These are phyloP conservation scores for Fusarium palustre DNA, from an alignment of 2,329 filamentous ascomycete species.

Conservation along the genomic window DNA sequence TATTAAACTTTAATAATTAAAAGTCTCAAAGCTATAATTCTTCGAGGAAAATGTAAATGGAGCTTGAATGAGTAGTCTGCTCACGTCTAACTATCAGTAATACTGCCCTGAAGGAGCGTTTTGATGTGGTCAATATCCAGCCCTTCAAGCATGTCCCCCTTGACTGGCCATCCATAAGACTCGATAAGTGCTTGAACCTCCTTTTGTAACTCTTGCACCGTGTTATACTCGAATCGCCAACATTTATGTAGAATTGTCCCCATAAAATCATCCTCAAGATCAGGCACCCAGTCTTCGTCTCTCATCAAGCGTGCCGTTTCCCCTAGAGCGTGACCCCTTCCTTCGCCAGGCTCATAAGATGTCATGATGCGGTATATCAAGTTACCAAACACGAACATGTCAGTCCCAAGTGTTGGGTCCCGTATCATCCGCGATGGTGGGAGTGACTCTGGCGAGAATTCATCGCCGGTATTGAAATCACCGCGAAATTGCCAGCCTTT, in stretches of 20 bases:
- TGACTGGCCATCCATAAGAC: background rate
- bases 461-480: background rate
- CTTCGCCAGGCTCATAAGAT: background rate
- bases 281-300: conserved; percentile 2
- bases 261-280: background rate
- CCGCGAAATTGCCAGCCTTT: background rate
- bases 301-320: background rate
- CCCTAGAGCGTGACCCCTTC: background rate
- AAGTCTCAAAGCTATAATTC: no score
- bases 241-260: background rate
- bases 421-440: background rate
- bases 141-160: background rate
- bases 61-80: background rate
- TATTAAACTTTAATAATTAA: no score
- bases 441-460: background rate
- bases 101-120: background rate
- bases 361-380: background rate
- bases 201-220: rapidly evolving
- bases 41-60: no score
- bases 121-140: background rate
- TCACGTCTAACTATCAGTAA: background rate
- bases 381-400: conserved; percentile 1
- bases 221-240: background rate
- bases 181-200: background rate
- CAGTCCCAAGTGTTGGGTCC: background rate